These are phyloP conservation scores for Westerdykella sp. DNA, from an alignment of 2,329 filamentous ascomycete species.

Conservation along the genomic window DNA sequence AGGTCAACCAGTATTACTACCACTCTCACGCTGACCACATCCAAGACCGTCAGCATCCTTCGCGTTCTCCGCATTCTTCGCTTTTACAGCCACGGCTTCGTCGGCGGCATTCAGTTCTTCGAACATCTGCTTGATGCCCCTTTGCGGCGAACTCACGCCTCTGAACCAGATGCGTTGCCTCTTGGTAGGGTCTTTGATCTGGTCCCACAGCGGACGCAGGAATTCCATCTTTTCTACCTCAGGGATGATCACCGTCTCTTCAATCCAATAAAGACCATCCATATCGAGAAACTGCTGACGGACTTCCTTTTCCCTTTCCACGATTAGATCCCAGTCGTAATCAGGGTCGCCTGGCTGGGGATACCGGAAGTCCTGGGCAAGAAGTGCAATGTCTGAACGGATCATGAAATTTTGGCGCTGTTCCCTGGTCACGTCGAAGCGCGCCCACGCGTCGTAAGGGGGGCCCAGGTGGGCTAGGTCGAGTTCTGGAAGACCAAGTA, in stretches of 20 bases:
- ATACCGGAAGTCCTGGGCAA: constrained; percentile 36
- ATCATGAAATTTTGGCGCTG: constrained; percentile 34
- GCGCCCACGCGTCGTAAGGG: constrained; percentile 34
- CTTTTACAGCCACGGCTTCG: no score
- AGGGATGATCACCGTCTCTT: constrained; percentile 20
- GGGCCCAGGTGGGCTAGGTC: constrained; percentile 29
- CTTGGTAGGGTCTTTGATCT: constrained; percentile 25
- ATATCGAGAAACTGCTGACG: constrained; percentile 33
- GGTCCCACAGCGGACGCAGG: constrained; percentile 22
- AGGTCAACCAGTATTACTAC: no score
- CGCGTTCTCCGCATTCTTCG: no score
- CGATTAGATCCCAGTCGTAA: constrained; percentile 33
- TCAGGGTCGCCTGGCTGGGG: constrained; percentile 35
- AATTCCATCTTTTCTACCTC: constrained; percentile 27
- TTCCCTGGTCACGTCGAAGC: constrained; percentile 26
- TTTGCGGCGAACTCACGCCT: no score
- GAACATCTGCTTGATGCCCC: no score
- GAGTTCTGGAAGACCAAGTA: constrained; percentile 37
- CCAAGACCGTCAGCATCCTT: no score
- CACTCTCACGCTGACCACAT: no score
- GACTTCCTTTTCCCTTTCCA: constrained; percentile 31
- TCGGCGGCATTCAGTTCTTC: no score
- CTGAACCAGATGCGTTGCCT: constrained; percentile 15
- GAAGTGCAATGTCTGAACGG: constrained; percentile 34
- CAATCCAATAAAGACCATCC: constrained; percentile 36